Evolutionary conservation across 2,329 filamentous ascomycete species (phyloP), one percentile per base, ranked within the genome.

Genomic region (Colletotrichum eleusines): DNA sequence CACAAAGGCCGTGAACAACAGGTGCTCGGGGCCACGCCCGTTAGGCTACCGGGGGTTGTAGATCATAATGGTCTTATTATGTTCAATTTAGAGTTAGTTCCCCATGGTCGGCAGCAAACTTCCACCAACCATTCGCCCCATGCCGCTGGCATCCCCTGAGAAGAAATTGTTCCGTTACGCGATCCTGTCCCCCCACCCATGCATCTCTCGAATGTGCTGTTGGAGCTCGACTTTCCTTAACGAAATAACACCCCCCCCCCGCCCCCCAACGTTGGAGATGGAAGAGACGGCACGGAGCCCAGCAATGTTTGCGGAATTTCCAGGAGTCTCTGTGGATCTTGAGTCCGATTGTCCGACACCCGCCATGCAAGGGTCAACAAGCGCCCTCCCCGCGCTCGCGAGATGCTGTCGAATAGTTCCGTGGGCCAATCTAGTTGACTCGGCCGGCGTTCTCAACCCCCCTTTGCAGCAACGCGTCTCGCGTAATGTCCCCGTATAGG

Each of bases 211-310:
- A 40, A 40, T 23, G 8, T 38, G 53, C 28, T 31, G 38, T 26
- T 59, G 33, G 42, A 38, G 9, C 33, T 48, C n/a, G 26, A 46
- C 16, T 11, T 16, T 35, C 31, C 46, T 23, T 20, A 11, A 23
- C 18, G 7, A 16, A 20, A 26, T 3, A 20, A 26, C 9, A 35
- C 16, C 54, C 26, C 12, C 14, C 16, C 35, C 62, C n/a, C n/a
- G n/a, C n/a, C n/a, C n/a, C n/a, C n/a, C n/a, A n/a, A n/a, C n/a
- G n/a, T n/a, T 51, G 67, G 48, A 50, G 48, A 54, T 66, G 67
- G 48, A 66, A 69, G 28, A 38, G 20, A 46, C 44, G 66, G 66
- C 63, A 71, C 68, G 68, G 68, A 71, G 67, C 63, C 67, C 68
- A 63, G 68, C 68, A 67, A 42, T 33, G 26, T 46, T 67, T 51